These are phyloP conservation scores for Teunomyces cretensis DNA, from an alignment of 805 yeast genomes.

Conservation along the genomic window DNA sequence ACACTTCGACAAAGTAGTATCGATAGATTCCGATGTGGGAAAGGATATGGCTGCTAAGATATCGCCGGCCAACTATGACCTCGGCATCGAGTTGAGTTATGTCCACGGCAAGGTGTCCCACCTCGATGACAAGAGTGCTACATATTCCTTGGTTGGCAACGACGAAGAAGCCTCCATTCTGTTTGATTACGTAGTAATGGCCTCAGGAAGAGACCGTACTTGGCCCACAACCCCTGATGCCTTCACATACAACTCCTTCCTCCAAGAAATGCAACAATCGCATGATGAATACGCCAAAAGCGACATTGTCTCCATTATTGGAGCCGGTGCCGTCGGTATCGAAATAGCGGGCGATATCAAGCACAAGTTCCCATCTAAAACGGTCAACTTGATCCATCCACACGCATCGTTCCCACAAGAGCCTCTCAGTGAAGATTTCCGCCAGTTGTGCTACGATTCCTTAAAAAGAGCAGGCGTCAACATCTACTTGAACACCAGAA, in stretches of 20 bases:
- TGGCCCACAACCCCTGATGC: slow-evolving; percentile 60
- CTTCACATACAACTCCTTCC: slow-evolving; percentile 31
- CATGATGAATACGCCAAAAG: slow-evolving; percentile 29
- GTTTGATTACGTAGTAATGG: slow-evolving; percentile 49
- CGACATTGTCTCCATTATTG: slow-evolving; percentile 41
- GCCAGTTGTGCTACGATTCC: slow-evolving; percentile 24
- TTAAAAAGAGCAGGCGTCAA: slow-evolving; percentile 27
- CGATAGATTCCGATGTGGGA: slow-evolving; percentile 21
- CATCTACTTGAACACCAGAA: slow-evolving; percentile 29
- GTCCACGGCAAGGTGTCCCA: slow-evolving; percentile 35
- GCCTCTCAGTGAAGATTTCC: slow-evolving; percentile 31
- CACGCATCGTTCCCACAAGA: slow-evolving; percentile 39
- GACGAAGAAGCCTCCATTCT: slow-evolving; percentile 13
- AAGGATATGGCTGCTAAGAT: slow-evolving; percentile 3
- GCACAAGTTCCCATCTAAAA: slow-evolving; percentile 28
- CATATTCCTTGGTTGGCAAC: slow-evolving; percentile 18
- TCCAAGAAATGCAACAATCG: slow-evolving; percentile 43
- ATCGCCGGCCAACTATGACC: slow-evolving; percentile 11
- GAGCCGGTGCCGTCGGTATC: slow-evolving; percentile 46
- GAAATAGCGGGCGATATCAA: slow-evolving; percentile 44
- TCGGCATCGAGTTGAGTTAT: slow-evolving; percentile 23
- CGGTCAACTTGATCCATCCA: slow-evolving; percentile 40
- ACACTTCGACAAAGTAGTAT: slow-evolving; percentile 26
- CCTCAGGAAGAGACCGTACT: slow-evolving; percentile 50
- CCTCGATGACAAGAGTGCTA: slow-evolving; percentile 25